Base-by-base conservation (phyloP, 2,329 filamentous ascomycete genomes). In the Colletotrichum siamense region DNA sequence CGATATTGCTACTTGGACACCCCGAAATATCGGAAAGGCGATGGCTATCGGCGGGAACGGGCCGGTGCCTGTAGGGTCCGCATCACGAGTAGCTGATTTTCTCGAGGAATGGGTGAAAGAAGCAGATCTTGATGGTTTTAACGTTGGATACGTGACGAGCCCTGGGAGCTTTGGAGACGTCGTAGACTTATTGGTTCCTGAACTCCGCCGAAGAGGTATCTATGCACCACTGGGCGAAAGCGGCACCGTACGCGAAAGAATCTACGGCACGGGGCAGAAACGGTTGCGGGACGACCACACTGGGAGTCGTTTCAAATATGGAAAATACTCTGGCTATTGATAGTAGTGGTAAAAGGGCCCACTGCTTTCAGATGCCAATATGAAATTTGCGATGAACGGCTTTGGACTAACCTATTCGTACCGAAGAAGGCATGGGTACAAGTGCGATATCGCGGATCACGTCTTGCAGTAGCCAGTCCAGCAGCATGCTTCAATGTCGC, bases 51-150 rank as follows among this genome's bases (percentile, higher is more conserved):
- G 87, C 2, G 85, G 85, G 4, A 81, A 84, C 1, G 83, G 84
- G 5, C 79, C 82, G 2, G 80, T 85, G 8, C 79, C 82, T 0
- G 81, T 87, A 1, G 86, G 86, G 2, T 84, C 81, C 18, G 83
- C 87, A 0, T 69, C 81, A 18, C 87, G 82, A 0, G 85, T 89
- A 4, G 87, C 87, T 1, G 84, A 89, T 78, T 85, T 87, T 36
- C 77, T 88, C 71, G 84, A 88, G 77, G 79, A 81, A 3, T 88
- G 87, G 87, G 81, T 88, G 0, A 71, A 79, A 2, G 85, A 88
- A 57, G 86, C 85, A 0, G 84, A 85, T 57, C 80, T 88, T 2
- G 85, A 86, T 74, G 85, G 85, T 0, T 86, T 86, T 79, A 86
- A 86, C 44, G 79, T 86, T n/a, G 83, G 83, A 6, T 87, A 88